These are phyloP conservation scores for Chrysoporthe cubensis DNA, from an alignment of 2,329 filamentous ascomycete genomes.

Conservation along the genomic window DNA sequence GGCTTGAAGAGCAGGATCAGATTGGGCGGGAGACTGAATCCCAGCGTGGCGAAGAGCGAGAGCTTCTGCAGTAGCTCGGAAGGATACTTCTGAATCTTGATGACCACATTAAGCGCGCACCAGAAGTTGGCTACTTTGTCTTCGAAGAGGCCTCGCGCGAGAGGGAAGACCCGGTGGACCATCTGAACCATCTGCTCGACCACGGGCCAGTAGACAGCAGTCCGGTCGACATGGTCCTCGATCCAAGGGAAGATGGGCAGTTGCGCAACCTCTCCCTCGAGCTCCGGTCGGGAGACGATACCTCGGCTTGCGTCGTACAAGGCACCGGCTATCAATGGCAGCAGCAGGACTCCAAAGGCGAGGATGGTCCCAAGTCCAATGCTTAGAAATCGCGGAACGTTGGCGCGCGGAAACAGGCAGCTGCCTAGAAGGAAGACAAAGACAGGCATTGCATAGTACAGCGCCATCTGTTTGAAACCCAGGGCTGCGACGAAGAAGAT, in stretches of 20 bases:
- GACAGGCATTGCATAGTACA: conserved; percentile 93
- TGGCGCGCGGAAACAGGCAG: conserved; percentile 77
- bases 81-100: conserved; percentile 82
- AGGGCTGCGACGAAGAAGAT: conserved; percentile 92
- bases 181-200: conserved; percentile 81
- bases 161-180: conserved; percentile 92
- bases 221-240: conserved; percentile 61
- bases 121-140: conserved; percentile 99
- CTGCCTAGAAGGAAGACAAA: conserved; percentile 90
- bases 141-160: conserved; percentile 93
- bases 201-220: conserved; percentile 73
- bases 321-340: conserved; percentile 75
- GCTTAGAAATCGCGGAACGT: conserved; percentile 68
- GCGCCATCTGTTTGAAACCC: conserved; percentile 99
- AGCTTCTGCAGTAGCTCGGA: conserved; percentile 72
- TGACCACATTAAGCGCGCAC: conserved; percentile 87
- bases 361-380: conserved; percentile 75
- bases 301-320: conserved; percentile 69
- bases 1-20: conserved; percentile 79
- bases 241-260: conserved; percentile 66
- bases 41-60: conserved; percentile 75
- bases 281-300: conserved; percentile 59
- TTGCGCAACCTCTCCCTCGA: conserved; percentile 62
- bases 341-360: conserved; percentile 75
- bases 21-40: conserved; percentile 79